These are phyloP conservation scores for Rhodotorula sp. DNA, from an alignment of 1,284 basidiomycete species.

Conservation along the genomic window DNA sequence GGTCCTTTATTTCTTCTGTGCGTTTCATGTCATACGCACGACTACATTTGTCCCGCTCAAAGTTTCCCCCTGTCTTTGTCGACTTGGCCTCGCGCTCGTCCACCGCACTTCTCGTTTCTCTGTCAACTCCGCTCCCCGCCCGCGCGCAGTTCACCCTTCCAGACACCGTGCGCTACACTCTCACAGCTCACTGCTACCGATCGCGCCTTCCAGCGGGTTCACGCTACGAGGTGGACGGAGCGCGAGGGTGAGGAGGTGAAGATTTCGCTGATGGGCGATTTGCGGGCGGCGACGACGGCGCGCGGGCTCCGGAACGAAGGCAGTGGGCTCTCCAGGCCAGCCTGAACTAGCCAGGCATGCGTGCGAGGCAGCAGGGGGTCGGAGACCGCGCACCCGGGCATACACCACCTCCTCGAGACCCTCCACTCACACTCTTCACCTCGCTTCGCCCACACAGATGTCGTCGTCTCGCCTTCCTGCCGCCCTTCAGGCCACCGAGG, in stretches of 20 bases:
- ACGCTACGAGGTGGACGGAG: neutral
- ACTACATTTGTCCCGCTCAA: too few species aligned
- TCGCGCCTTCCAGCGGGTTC: neutral
- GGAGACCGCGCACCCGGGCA: neutral
- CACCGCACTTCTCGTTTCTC: neutral
- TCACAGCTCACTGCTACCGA: neutral
- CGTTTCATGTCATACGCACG: neutral
- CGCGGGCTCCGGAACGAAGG: neutral
- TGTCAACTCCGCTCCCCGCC: neutral
- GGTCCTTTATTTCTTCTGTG: neutral
- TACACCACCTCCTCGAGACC: neutral
- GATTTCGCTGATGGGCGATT: neutral
- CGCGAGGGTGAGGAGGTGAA: neutral
- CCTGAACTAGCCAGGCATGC: neutral
- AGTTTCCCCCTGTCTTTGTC: too few species aligned
- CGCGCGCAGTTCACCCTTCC: conserved; percentile 4
- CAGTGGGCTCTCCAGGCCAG: neutral
- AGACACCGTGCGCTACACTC: neutral
- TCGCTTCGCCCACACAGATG: conserved; percentile 15
- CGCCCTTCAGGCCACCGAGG: conserved; percentile 87
- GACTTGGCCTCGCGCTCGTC: neutral
- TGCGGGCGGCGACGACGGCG: neutral
- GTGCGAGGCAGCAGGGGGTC: neutral
- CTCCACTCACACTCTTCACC: neutral
- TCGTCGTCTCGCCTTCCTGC: conserved; percentile 76